phyloP scores from a whole-genome alignment of 192 early-diverging fungal species.

The Coemansia asiatica region DNA sequence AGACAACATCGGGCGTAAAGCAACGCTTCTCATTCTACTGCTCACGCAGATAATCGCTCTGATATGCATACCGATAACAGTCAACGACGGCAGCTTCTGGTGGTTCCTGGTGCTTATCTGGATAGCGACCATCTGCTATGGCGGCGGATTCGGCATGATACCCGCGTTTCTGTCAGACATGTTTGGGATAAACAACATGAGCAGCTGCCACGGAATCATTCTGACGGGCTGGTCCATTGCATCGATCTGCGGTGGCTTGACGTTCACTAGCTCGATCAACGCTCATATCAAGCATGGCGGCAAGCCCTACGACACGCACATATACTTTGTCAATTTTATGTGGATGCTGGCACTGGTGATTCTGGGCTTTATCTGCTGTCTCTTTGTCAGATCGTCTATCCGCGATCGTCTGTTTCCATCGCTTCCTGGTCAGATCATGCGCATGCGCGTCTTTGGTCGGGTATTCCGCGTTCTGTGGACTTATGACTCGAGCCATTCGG shows the following conservation, averaged over 20 bases:
- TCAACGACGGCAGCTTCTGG: conserved; percentile 58
- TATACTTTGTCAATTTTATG: conserved; percentile 64
- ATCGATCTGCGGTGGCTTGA: conserved; percentile 66
- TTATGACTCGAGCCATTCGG: conserved; percentile 1
- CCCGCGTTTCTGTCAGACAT: conserved; percentile 75
- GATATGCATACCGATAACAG: conserved; percentile 58
- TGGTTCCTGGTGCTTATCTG: conserved; percentile 60
- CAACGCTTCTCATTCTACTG: conserved; percentile 62
- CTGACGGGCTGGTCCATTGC: conserved; percentile 74
- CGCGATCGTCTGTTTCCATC: conserved; percentile 69
- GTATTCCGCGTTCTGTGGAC: conserved; percentile 55
- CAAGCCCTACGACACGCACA: conserved; percentile 44
- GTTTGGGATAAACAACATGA: conserved; percentile 74
- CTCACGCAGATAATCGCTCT: conserved; percentile 58
- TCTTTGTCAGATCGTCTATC: conserved; percentile 65
- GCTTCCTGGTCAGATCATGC: conserved; percentile 59
- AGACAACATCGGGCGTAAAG: conserved; percentile 64
- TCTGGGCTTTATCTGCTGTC: conserved; percentile 57
- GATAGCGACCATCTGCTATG: conserved; percentile 68
- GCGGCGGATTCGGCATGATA: conserved; percentile 75
- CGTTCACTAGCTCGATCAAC: conserved; percentile 67
- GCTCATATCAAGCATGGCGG: conserved; percentile 47
- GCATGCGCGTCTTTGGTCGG: conserved; percentile 64
- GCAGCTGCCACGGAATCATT: conserved; percentile 73
- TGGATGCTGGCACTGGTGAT: conserved; percentile 66